Evolutionary conservation across 345 rosid genomes (phyloP).

Genomic region (Eucalyptus paniculata): DNA sequence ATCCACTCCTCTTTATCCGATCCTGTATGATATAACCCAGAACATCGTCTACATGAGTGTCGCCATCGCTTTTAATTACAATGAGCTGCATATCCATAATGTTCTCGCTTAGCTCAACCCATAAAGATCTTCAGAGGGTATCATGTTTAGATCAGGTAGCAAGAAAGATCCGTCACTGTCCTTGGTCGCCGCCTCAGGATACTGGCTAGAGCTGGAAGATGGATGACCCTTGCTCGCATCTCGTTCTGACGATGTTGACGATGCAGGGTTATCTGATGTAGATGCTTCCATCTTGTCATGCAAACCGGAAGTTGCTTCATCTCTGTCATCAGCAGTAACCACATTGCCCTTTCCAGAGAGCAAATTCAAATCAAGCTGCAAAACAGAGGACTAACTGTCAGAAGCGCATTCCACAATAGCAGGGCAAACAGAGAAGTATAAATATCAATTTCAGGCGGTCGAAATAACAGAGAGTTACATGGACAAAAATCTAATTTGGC

Average conservation of each 20-base stretch:
- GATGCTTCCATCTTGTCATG: background rate
- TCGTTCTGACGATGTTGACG: background rate
- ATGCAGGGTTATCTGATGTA: background rate
- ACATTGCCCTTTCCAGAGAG: background rate
- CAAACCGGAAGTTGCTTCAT: background rate
- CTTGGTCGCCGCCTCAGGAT: background rate
- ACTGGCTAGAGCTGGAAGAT: conserved; percentile 6
- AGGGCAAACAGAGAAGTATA: background rate
- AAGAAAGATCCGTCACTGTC: conserved; percentile 5
- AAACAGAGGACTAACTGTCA: background rate
- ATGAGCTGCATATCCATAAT: background rate
- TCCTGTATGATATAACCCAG: background rate
- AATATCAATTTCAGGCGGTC: background rate
- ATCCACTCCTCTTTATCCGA: background rate
- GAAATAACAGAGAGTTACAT: background rate
- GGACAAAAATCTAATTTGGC: background rate
- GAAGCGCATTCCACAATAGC: background rate
- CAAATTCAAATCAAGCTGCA: conserved; percentile 43
- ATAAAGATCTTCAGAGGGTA: conserved; percentile 16
- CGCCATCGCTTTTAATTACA: background rate
- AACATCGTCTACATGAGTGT: background rate
- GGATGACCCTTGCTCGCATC: background rate
- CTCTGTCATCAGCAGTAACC: background rate
- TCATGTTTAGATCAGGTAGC: conserved; percentile 65
- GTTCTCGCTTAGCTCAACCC: background rate